Conservation (phyloP, 1,139 yeast species). For the Zygoascus sp. region DNA sequence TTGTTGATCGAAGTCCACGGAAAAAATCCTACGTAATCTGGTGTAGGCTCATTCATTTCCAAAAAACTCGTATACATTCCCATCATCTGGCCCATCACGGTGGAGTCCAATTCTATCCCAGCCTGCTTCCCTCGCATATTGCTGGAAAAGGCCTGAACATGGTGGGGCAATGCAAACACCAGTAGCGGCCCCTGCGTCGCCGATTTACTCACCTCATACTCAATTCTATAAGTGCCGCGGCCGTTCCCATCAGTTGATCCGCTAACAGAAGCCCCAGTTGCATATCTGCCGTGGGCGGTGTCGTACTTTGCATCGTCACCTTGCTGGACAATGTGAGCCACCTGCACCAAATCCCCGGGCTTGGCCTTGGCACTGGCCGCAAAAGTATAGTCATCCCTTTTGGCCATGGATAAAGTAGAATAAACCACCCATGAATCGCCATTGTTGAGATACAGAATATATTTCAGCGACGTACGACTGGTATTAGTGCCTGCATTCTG, state of each 20-base stretch:
- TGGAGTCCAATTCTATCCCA: constrained; percentile 49
- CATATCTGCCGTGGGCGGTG: constrained; percentile 50
- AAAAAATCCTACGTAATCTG: constrained; percentile 48
- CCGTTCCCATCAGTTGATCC: constrained; percentile 36
- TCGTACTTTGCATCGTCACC: constrained; percentile 41
- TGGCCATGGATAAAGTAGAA: constrained; percentile 42
- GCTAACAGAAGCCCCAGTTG: constrained; percentile 37
- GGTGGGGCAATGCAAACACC: constrained; percentile 69
- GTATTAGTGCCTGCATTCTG: constrained; percentile 33
- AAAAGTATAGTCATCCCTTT: constrained; percentile 44
- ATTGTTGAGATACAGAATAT: constrained; percentile 39
- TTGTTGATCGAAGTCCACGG: constrained; percentile 48
- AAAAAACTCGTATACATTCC: constrained; percentile 53
- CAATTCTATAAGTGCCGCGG: constrained; percentile 47
- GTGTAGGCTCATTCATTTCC: constrained; percentile 47
- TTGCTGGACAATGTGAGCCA: constrained; percentile 8
- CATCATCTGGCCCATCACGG: constrained; percentile 61
- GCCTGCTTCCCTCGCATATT: constrained; percentile 37
- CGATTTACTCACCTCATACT: constrained; percentile 38
- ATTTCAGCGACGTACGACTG: constrained; percentile 37
- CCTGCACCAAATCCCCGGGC: constrained; percentile 38
- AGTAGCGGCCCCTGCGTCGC: constrained; percentile 40
- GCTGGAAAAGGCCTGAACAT: constrained; percentile 45
- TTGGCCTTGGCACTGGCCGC: constrained; percentile 11
- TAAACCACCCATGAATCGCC: constrained; percentile 55